Evolutionary conservation across 306 rosid species (phyloP).

Genomic region (Rosa multiflora): DNA sequence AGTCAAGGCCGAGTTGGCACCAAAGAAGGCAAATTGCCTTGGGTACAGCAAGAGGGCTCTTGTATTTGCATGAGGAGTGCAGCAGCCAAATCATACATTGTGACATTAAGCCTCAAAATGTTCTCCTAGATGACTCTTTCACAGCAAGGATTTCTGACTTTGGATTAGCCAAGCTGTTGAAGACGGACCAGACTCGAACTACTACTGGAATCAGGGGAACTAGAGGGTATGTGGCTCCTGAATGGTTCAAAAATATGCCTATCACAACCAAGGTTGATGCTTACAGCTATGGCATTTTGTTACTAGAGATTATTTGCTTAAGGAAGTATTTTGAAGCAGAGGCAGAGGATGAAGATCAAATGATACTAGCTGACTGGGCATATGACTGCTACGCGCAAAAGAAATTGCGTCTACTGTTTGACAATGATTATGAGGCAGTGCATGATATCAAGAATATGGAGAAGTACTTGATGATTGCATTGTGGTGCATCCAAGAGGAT

Average conservation of each 20-base stretch:
- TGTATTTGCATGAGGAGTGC: slow-evolving; percentile 37
- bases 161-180: slow-evolving; percentile 28
- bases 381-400: slow-evolving; percentile 25
- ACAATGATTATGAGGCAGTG: slow-evolving; percentile 21
- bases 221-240: slow-evolving; percentile 33
- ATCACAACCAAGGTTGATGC: slow-evolving; percentile 28
- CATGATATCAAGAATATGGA: slow-evolving; percentile 22
- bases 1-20: slow-evolving; percentile 9
- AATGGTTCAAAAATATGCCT: slow-evolving; percentile 28
- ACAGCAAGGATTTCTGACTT: slow-evolving; percentile 25
- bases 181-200: too few relatives aligned
- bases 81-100: slow-evolving; percentile 28
- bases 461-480: slow-evolving; percentile 28
- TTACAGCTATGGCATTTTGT: slow-evolving; percentile 34
- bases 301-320: slow-evolving; percentile 21
- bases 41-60: slow-evolving; percentile 31
- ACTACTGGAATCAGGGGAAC: slow-evolving; percentile 25
- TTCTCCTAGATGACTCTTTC: slow-evolving; percentile 27
- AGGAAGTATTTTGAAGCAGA: neutral
- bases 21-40: slow-evolving; percentile 27
- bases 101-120: slow-evolving; percentile 39
- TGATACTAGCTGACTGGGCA: slow-evolving; percentile 36
- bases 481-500: slow-evolving; percentile 45
- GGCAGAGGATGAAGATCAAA: neutral
- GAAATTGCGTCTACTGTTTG: slow-evolving; percentile 12